Evolutionary conservation across 192 early-diverging fungal species (phyloP), one percentile per base, ranked within the genome.

Genomic region (Rhizophagus prolifer): DNA sequence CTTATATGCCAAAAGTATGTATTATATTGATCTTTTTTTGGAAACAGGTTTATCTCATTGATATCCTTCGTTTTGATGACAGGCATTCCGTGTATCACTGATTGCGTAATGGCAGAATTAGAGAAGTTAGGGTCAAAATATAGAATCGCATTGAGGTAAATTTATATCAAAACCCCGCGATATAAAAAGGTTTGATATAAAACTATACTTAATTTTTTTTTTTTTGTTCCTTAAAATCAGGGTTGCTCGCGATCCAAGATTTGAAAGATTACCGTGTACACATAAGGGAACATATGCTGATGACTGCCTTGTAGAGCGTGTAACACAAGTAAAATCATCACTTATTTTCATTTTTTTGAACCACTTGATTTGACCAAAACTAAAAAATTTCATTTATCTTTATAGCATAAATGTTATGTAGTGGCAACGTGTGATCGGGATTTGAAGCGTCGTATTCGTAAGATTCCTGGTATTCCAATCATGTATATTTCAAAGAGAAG

Each of bases 251-350:
- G 98, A 99, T 81, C 97, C 97, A n/a, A 86, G 98, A 60, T 99
- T 99, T 80, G 96, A 98, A 75, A 85, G 97, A 14, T 82, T 99
- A 68, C 93, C 95, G 21, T 98, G 98, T 84, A 90, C 95, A 64
- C 98, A 99, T 82, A 97, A 95, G 74, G 97, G 98, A 47, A 97
- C 96, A 2, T 99, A 99, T 88, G 98, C 98, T 13, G 98, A 99
- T 88, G 98, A 99, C 87, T 99, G 98, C 79, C 86, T 99, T 72
- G 95, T 98, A 3, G 88, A 97, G 69, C 85, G 98, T 14, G 87
- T 98, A 36, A 69, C 41, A 12, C 75, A 76, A 46, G 75, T 66
- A 38, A 5, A 2, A 54, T 54, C 16, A 5, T 5, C 0, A 54
- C 4, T 50, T 14, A 50, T 19, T 50, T 47, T 16, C 16, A 19